Evolutionary conservation across 2,329 filamentous ascomycete species (phyloP).

Genomic region (Curvularia lunata): DNA sequence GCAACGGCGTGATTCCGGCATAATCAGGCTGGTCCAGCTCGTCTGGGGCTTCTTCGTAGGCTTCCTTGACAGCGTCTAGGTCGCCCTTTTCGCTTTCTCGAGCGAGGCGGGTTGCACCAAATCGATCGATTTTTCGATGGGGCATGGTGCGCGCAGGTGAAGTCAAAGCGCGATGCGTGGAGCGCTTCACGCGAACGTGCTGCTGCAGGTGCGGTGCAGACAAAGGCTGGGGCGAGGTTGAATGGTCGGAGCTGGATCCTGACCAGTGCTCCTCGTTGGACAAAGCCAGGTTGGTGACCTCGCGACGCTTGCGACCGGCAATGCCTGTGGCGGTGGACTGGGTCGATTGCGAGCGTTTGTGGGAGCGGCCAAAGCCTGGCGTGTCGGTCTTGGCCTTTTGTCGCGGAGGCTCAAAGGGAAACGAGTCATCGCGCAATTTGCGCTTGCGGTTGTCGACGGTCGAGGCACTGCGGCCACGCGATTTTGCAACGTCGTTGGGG

Average conservation of each 20-base stretch:
- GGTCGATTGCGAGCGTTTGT: conserved; percentile 50
- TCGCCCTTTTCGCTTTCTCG: conserved; percentile 87
- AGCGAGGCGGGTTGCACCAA: conserved; percentile 89
- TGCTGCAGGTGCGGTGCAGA: conserved; percentile 37
- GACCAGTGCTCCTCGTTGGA: conserved; percentile 44
- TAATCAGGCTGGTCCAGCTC: conserved; percentile 91
- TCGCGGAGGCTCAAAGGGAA: conserved; percentile 48
- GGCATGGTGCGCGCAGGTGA: conserved; percentile 64
- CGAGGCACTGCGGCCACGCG: conserved; percentile 47
- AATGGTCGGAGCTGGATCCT: conserved; percentile 47
- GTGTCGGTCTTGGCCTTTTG: conserved; percentile 50
- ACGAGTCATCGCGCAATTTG: conserved; percentile 49
- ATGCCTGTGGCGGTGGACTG: conserved; percentile 42
- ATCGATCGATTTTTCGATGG: conserved; percentile 87
- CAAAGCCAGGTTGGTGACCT: conserved; percentile 40
- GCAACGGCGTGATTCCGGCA: conserved; percentile 93
- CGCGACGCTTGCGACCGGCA: conserved; percentile 44
- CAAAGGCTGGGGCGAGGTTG: conserved; percentile 43
- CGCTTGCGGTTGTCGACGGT: conserved; percentile 50
- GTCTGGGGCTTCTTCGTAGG: conserved; percentile 78
- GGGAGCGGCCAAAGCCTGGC: conserved; percentile 41
- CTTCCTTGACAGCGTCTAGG: conserved; percentile 76
- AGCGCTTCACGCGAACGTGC: conserved; percentile 63
- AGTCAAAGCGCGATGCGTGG: conserved; percentile 65
- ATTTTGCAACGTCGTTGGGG: conserved; percentile 34